A percentile compares a stretch with the other conserved stretches of the same genome.
These are phyloP conservation scores for Populus tomentosa DNA, from an alignment of 441 rosid genomes.

Conservation along the genomic window DNA sequence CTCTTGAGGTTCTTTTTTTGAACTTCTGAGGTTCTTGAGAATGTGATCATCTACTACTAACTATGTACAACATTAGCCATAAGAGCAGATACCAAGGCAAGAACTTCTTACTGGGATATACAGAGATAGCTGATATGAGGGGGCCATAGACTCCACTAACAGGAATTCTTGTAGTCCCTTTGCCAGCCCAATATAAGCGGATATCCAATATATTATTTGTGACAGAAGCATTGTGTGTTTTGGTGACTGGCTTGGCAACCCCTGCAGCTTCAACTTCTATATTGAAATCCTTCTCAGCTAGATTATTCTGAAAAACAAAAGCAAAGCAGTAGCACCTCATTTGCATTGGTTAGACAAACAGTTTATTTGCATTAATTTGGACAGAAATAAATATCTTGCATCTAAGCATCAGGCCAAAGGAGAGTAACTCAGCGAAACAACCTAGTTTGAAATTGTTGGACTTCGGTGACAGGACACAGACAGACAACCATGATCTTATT, in stretches of 20 bases:
- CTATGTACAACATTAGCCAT: neutral
- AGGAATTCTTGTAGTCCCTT: slow-evolving; percentile 20
- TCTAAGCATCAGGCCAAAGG: too few species aligned
- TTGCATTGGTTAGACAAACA: neutral
- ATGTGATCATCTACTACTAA: neutral
- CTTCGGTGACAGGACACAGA: too few species aligned
- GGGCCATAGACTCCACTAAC: slow-evolving; percentile 17
- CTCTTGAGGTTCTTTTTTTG: too few species aligned
- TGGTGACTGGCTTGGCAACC: neutral
- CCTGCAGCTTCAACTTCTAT: slow-evolving; percentile 15
- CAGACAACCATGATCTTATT: too few species aligned
- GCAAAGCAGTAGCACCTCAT: neutral
- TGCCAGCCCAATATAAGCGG: slow-evolving; percentile 23
- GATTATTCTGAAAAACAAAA: slow-evolving; percentile 34
- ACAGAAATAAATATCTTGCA: too few species aligned
- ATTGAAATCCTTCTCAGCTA: slow-evolving; percentile 22
- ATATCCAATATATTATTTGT: slow-evolving; percentile 15
- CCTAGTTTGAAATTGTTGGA: too few species aligned
- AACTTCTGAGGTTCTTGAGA: neutral
- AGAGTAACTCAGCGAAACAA: too few species aligned
- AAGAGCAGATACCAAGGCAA: neutral
- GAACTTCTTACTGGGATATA: slow-evolving; percentile 12
- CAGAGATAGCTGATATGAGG: slow-evolving; percentile 17
- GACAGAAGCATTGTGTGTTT: slow-evolving; percentile 3
- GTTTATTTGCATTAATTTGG: too few species aligned